Base-by-base conservation (phyloP, 768 basidiomycete genomes). In the Trichaptum fuscoviolaceum region DNA sequence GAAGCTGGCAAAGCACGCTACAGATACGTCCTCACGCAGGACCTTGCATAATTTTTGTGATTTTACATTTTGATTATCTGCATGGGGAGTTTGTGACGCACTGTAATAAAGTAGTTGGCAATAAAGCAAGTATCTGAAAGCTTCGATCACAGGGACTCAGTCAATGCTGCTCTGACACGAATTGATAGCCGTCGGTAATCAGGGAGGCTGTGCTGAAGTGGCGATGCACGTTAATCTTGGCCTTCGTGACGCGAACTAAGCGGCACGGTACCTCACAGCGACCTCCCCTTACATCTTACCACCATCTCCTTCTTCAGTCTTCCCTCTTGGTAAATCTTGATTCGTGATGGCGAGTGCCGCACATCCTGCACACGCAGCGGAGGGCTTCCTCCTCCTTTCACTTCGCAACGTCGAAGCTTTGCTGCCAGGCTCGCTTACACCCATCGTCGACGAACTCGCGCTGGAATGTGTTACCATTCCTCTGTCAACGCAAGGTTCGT, bases 391-490 rank as follows among this genome's bases (percentile, higher is more conserved):
- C 25, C 81, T 90, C 24, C 76, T 89, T 63, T 82, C 76, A 9
- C 76, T 90, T 12, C 79, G 81, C 1, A 77, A 83, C 42, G 42
- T 52, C 42, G 42, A 52, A 66, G 81, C 81, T n/a, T 77, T 78
- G 0, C 71, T 89, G 20, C 72, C 75, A 0, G 74, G 76, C 1
- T 70, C 74, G 1, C 76, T 73, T 15, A 66, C 60, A 23, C 72
- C 70, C 57, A 64, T 83, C 36, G 75, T 76, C 10, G 88, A 88
- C 26, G 67, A 70, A 20, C 81, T 87, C 66, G 79, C 79, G 27
- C 78, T 91, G 62, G 84, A 90, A 74, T 90, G 88, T 72, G 83
- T 91, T 35, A 87, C 87, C 17, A 69, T 85, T 64, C 72, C 78
- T 27, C 72, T 77, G 64, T 78, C 63, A 52, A 42, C 76, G 27